These are phyloP conservation scores for Quercus wislizeni DNA, from an alignment of 306 rosid species.

Conservation along the genomic window DNA sequence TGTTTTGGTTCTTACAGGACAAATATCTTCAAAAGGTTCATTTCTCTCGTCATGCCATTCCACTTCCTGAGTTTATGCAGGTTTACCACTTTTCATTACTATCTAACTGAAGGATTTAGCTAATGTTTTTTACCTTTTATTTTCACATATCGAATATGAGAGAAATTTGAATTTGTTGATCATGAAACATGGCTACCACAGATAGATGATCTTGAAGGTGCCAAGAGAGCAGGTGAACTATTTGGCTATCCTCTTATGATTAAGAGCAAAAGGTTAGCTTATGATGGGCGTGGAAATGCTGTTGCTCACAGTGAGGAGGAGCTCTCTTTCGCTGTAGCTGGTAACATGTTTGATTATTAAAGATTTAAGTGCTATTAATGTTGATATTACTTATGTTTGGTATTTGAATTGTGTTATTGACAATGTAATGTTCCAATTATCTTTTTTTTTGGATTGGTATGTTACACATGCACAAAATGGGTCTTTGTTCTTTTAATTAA, in stretches of 20 bases:
- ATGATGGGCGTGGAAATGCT: conserved; percentile 97
- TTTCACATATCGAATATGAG: neutral
- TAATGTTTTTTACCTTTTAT: neutral
- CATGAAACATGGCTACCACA: conserved; percentile 26
- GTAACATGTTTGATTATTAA: conserved; percentile 33
- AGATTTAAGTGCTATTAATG: neutral
- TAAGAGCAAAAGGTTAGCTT: conserved; percentile 87
- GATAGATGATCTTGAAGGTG: conserved; percentile 73
- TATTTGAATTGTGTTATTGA: neutral
- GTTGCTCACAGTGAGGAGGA: conserved; percentile 72
- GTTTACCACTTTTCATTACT: conserved; percentile 19
- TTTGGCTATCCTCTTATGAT: conserved; percentile 53
- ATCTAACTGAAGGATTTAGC: neutral
- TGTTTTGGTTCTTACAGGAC: conserved; percentile 43
- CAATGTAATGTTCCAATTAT: neutral
- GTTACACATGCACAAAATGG: too few relatives aligned
- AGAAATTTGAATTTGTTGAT: neutral
- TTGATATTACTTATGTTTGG: neutral
- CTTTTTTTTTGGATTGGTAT: neutral
- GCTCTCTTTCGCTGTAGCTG: conserved; percentile 62
- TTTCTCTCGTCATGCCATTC: conserved; percentile 67
- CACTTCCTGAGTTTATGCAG: conserved; percentile 74
- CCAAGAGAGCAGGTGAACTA: conserved; percentile 63
- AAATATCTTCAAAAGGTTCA: conserved; percentile 86
- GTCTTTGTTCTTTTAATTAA: neutral